These are phyloP conservation scores for Starmerella floris DNA, from an alignment of 805 yeast genomes.

Conservation along the genomic window DNA sequence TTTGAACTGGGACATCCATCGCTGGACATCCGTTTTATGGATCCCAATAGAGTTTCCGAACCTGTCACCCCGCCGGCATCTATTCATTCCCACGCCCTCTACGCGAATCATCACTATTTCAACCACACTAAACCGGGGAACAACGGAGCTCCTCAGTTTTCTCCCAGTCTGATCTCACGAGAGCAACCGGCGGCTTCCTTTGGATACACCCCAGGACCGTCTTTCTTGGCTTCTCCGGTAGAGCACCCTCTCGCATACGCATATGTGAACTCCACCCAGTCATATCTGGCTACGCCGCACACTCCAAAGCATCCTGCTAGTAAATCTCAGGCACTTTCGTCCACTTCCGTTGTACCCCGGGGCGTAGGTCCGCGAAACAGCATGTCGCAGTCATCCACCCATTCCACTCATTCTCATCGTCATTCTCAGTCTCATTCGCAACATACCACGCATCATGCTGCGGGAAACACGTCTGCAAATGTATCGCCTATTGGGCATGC, in stretches of 20 bases:
- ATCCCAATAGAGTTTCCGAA: conserved; percentile 1
- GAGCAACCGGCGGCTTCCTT: not conserved
- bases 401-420: not conserved
- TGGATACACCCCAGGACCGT: not conserved
- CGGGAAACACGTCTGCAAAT: not conserved
- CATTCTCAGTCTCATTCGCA: not conserved
- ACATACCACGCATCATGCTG: not conserved
- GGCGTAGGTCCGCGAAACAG: not conserved
- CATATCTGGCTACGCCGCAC: not conserved
- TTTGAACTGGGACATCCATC: not conserved
- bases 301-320: not conserved
- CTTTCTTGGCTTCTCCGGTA: conserved; percentile 1
- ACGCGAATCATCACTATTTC: conserved; percentile 3
- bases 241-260: not conserved
- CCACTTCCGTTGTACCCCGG: not conserved
- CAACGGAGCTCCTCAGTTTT: not conserved
- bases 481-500: conserved; percentile 4
- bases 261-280: not conserved
- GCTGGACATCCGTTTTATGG: not conserved
- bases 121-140: not conserved
- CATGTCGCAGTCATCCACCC: not conserved
- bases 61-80: conserved; percentile 16
- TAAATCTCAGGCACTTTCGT: not conserved
- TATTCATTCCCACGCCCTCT: not conserved
- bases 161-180: conserved; percentile 3